Evolutionary conservation across 495 filamentous ascomycete genomes (phyloP), one percentile per base, ranked within the genome.

Genomic region (Entonaema liquescens): DNA sequence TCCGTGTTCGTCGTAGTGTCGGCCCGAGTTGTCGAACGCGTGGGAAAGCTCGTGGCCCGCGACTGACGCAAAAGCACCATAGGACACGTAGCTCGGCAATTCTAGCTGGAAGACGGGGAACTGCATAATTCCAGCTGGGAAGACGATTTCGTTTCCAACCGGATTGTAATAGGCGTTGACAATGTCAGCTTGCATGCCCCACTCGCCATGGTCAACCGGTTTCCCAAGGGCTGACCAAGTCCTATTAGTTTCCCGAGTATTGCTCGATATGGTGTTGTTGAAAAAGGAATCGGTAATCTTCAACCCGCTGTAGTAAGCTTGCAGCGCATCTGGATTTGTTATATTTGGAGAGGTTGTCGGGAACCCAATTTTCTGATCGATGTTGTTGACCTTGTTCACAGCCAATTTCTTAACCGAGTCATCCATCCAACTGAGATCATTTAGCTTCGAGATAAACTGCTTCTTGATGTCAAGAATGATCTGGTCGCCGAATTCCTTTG

Each of bases 1-100:
- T 40, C 90, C 91, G 19, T 83, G 86, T 73, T 89, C 82, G 67
- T 92, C 89, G 56, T 89, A 92, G 70, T 90, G 85, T 26, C 89
- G 82, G 49, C 91, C 91, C 3, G 82, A 87, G 31, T 84, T 89
- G 76, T 93, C 91, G 69, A 93, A 92, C 13, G 89, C 89, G 76
- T 93, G 91, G 3, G 87, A 89, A 15, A 93, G 84, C 73, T 93
- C 91, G 76, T 93, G 90, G 8, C 90, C 90, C 52, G 87, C 88
- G 35, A 93, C 87, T 3, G 89, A 83, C 33, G 89, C 90, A 70
- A 93, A 90, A 1, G 89, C 88, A 33, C 90, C 91, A 71, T 92
- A 93, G 31, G 85, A 84, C 23, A 91, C 75, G 66, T 92, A 93
- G 42, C 85, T 72, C 0, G 91, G 91, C 1, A 91, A 81, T 31